These are phyloP conservation scores for Marvania coccoides DNA, from an alignment of 139 green algal genomes.

Conservation along the genomic window DNA sequence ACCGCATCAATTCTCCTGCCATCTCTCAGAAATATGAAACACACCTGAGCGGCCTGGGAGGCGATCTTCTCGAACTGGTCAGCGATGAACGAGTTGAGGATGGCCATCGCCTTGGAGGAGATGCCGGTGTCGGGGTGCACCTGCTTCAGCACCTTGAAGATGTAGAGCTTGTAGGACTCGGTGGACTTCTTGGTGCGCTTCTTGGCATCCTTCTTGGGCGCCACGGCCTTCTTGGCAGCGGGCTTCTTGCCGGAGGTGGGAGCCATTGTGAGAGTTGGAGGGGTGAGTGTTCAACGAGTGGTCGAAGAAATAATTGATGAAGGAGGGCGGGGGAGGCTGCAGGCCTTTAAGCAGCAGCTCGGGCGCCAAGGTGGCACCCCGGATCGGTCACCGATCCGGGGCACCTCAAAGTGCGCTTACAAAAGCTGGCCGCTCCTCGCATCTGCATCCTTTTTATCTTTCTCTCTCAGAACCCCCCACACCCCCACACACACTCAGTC, in stretches of 20 bases:
- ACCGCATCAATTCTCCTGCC: too few species aligned
- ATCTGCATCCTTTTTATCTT: neutral
- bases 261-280: constrained; percentile 2
- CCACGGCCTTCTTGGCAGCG: neutral
- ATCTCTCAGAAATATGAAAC: too few species aligned
- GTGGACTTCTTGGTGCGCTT: constrained; percentile 16
- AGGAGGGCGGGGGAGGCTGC: too few species aligned
- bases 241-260: constrained; percentile 8
- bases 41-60: too few species aligned
- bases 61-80: too few species aligned
- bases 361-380: too few species aligned
- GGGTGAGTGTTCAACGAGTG: too few species aligned
- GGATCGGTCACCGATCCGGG: too few species aligned
- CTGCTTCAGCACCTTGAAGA: constrained; percentile 68
- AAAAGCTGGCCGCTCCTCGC: too few species aligned
- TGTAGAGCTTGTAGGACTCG: constrained; percentile 37
- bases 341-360: too few species aligned
- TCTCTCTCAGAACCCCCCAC: neutral
- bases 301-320: too few species aligned
- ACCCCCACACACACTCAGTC: neutral
- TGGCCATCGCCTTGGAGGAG: constrained; percentile 72
- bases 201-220: neutral
- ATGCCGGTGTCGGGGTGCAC: constrained; percentile 81
- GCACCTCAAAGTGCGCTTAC: too few species aligned
- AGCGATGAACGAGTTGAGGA: constrained; percentile 74